Conservation (phyloP, 306 rosid genomes). For the Trifolium pratense region DNA sequence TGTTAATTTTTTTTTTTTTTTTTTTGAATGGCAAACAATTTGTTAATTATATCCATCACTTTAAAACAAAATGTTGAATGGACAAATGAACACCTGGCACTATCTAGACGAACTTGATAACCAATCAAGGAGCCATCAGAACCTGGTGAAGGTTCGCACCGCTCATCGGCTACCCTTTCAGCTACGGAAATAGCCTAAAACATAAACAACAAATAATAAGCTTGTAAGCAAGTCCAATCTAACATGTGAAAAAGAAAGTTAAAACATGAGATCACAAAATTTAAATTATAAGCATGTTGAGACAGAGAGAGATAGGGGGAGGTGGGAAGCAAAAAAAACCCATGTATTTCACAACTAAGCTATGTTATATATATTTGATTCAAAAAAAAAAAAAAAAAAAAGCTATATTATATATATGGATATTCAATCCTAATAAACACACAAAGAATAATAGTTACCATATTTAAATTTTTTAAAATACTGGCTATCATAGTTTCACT, state of each 20-base stretch:
- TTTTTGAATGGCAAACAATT: too few relatives aligned
- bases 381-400: too few relatives aligned
- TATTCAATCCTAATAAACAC: background rate
- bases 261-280: constrained; percentile 3
- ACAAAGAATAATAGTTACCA: background rate
- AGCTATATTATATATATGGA: background rate
- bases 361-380: background rate
- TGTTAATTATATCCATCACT: background rate
- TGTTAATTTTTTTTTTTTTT: too few relatives aligned
- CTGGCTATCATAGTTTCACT: background rate
- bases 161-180: constrained; percentile 96
- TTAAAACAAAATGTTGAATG: constrained; percentile 19
- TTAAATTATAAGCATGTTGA: constrained; percentile 25
- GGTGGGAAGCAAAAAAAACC: background rate
- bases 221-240: constrained; percentile 19
- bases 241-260: constrained; percentile 2
- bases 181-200: constrained; percentile 93
- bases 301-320: background rate
- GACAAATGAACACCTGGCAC: constrained; percentile 74
- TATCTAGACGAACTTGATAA: constrained; percentile 97
- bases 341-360: background rate
- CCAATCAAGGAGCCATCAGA: constrained; percentile 90
- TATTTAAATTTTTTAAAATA: background rate
- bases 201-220: constrained; percentile 24
- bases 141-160: constrained; percentile 91